These are phyloP conservation scores for Novymonas esmeraldas DNA, from an alignment of 208 protist species.

Conservation along the genomic window DNA sequence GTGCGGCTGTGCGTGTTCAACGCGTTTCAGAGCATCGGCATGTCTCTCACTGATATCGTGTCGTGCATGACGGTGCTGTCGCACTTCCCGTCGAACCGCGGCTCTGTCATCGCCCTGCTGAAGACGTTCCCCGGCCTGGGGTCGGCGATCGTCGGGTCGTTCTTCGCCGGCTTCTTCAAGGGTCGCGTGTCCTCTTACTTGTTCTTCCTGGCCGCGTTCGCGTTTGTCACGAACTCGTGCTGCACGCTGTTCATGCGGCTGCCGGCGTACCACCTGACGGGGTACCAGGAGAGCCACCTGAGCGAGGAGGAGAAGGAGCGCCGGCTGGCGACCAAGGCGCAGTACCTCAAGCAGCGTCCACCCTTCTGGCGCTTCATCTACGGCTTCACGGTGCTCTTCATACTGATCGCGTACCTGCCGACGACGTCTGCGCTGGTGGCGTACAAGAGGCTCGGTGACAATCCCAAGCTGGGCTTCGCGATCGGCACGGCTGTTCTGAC, in stretches of 20 bases:
- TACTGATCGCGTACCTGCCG: conserved; percentile 58
- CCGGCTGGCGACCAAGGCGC: conserved; percentile 28
- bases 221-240: conserved; percentile 27
- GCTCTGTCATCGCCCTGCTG: conserved; percentile 53
- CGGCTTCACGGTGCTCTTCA: conserved; percentile 45
- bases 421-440: conserved; percentile 37
- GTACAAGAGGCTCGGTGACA: conserved; percentile 26
- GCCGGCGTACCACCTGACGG: conserved; percentile 56
- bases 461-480: conserved; percentile 38
- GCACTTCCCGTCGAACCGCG: conserved; percentile 54
- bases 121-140: conserved; percentile 72
- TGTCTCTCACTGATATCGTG: conserved; percentile 41
- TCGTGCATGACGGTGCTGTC: conserved; percentile 49
- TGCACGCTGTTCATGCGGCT: conserved; percentile 47
- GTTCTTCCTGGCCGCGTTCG: conserved; percentile 51
- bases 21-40: conserved; percentile 32
- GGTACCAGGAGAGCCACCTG: conserved; percentile 38
- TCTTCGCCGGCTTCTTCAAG: conserved; percentile 40
- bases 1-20: conserved; percentile 35
- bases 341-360: conserved; percentile 53
- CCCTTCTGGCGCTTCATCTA: conserved; percentile 48
- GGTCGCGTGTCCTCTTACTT: conserved; percentile 34
- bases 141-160: conserved; percentile 44
- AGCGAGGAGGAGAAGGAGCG: conserved; percentile 33
- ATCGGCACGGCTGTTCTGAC: conserved; percentile 40